These are phyloP conservation scores for Wickerhamomyces subpelliculosus DNA, from an alignment of 805 yeast species.

Conservation along the genomic window DNA sequence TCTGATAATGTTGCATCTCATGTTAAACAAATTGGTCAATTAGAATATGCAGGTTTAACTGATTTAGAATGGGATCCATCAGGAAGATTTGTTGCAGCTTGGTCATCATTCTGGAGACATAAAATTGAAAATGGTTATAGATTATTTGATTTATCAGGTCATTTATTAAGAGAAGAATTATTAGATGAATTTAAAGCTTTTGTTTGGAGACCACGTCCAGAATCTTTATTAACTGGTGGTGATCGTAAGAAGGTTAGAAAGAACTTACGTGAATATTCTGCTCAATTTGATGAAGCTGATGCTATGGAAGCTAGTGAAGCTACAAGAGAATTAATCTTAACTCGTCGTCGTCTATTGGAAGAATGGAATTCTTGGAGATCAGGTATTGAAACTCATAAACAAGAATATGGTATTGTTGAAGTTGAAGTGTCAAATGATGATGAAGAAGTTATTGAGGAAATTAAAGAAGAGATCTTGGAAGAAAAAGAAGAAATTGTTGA, in stretches of 20 bases:
- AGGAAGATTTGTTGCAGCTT: slow-evolving; percentile 82
- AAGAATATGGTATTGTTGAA: slow-evolving; percentile 37
- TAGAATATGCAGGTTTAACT: slow-evolving; percentile 71
- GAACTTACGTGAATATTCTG: slow-evolving; percentile 82
- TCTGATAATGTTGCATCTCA: slow-evolving; percentile 28
- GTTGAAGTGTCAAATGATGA: slow-evolving; percentile 49
- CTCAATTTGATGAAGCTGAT: slow-evolving; percentile 90
- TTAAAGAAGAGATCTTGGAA: slow-evolving; percentile 63
- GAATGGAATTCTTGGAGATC: slow-evolving; percentile 84
- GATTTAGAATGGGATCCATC: slow-evolving; percentile 92
- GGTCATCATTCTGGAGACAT: slow-evolving; percentile 84
- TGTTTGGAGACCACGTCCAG: slow-evolving; percentile 97
- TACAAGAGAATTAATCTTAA: slow-evolving; percentile 79
- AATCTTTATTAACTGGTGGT: slow-evolving; percentile 61
- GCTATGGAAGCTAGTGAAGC: slow-evolving; percentile 95
- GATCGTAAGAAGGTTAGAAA: slow-evolving; percentile 87
- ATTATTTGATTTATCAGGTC: slow-evolving; percentile 80
- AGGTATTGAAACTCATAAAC: slow-evolving; percentile 38
- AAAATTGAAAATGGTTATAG: slow-evolving; percentile 87
- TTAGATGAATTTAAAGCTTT: slow-evolving; percentile 83
- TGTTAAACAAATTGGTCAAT: slow-evolving; percentile 40
- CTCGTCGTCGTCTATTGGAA: slow-evolving; percentile 71
- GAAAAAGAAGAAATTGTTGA: slow-evolving; percentile 20
- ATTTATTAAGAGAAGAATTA: slow-evolving; percentile 63
- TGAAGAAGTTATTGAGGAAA: slow-evolving; percentile 75